Evolutionary conservation across 768 basidiomycete species (phyloP), one percentile per base, ranked within the genome.

Genomic region (Multifurca ochricompacta): DNA sequence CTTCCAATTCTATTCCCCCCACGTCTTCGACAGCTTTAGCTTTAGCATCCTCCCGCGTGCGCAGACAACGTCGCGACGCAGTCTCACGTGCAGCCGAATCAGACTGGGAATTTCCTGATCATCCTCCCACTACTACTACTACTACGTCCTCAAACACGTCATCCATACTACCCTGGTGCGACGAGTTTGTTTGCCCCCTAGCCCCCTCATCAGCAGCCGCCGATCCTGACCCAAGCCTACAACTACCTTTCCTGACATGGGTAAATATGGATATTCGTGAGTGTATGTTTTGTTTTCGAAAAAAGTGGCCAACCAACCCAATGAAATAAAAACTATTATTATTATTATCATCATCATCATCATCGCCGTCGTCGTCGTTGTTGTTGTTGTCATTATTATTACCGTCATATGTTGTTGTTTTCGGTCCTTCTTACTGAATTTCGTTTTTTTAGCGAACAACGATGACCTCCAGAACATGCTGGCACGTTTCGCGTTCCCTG

Each of bases 1-100:
- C 8, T 8, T 30, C 28, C 14, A 6, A 4, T 36, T 41, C 1
- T 27, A 32, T 0, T 31, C 32, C 3, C 23, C 34, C 7, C 31
- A n/a, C n/a, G n/a, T n/a, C 14, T 18, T 18, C 40, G 3, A 28
- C 37, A 10, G 18, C 45, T 2, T 8, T 27, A 0, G 32, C 35
- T n/a, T n/a, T n/a, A 25, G n/a, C 35, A 11, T 18, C 39, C 1
- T 40, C 49, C 7, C 43, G 36, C 37, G n/a, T 31, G 14, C 43
- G 54, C 43, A 50, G 54, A 50, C 43, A 51, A 28, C 54, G 54
- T 8, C 49, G 54, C 6, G 39, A 56, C 43, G 54, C 54, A 4
- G 5, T 56, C 16, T 56, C 54, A 0, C 49, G 37, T 23, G 23
- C 25, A 3, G 36, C 9, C 4, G 54, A 56, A 11, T 34, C 54